A percentile compares a stretch with the other conserved stretches of the same genome.
These are phyloP conservation scores for Debaryomyces singareniensis DNA, from an alignment of 1,139 yeast species.

Conservation along the genomic window DNA sequence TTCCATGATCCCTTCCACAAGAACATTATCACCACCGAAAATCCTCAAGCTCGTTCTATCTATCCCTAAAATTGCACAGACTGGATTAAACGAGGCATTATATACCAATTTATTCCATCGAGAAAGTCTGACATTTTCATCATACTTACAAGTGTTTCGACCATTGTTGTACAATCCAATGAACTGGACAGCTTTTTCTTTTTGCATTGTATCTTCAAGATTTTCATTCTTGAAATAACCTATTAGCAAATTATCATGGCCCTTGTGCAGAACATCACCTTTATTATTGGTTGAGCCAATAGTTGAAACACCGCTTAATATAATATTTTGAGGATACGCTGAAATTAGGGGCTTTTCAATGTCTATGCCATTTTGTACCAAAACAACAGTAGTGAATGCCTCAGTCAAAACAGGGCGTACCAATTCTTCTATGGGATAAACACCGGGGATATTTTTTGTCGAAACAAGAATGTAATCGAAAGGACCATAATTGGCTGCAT, in stretches of 20 bases:
- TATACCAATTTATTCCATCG: slow-evolving; percentile 30
- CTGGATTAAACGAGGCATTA: slow-evolving; percentile 29
- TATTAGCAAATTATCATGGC: slow-evolving; percentile 19
- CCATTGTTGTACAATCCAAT: slow-evolving; percentile 18
- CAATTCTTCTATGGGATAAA: slow-evolving; percentile 40
- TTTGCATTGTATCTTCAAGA: slow-evolving; percentile 5
- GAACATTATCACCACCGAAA: slow-evolving; percentile 7
- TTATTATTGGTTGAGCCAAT: slow-evolving; percentile 52
- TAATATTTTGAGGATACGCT: slow-evolving; percentile 50
- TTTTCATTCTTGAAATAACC: slow-evolving; percentile 9
- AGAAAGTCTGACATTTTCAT: slow-evolving; percentile 9
- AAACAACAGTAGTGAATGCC: slow-evolving; percentile 44
- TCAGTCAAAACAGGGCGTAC: slow-evolving; percentile 45
- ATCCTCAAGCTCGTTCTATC: slow-evolving; percentile 9
- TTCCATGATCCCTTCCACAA: slow-evolving; percentile 17
- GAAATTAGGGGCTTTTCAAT: slow-evolving; percentile 58
- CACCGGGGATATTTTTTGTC: slow-evolving; percentile 71
- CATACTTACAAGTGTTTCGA: slow-evolving; percentile 3
- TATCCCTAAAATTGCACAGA: slow-evolving; percentile 23
- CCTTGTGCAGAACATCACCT: slow-evolving; percentile 22
- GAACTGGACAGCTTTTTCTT: slow-evolving; percentile 9
- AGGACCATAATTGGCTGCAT: slow-evolving; percentile 41
- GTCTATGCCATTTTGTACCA: slow-evolving; percentile 71
- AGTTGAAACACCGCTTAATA: slow-evolving; percentile 65
- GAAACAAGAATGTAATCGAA: slow-evolving; percentile 65